Evolutionary conservation across 768 basidiomycete species (phyloP), one percentile per base, ranked within the genome.

Genomic region (Tylopilus subfusipes): DNA sequence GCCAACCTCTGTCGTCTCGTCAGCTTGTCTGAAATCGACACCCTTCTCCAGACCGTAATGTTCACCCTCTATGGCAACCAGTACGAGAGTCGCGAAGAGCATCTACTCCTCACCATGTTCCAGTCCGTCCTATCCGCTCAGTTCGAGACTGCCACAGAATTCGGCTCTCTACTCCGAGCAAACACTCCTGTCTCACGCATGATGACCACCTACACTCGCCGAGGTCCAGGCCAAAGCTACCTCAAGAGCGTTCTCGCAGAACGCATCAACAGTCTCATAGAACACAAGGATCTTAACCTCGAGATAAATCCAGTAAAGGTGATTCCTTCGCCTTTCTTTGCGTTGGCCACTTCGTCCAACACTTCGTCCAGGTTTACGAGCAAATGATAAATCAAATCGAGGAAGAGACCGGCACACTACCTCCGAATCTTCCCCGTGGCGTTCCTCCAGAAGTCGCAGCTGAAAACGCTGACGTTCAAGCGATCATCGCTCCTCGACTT

Each of bases 181-280:
- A 99, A 99, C 73, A 99, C 97, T 47, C 97, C 97, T 44, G 97
- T 99, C 22, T 98, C 94, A 46, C 88, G 97, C 36, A 99, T 99
- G 97, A 99, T 99, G 97, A 99, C 97, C 42, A 98, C 97, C 19
- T 99, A 99, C 74, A 98, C 97, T 50, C 90, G 97, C 56, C 89
- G 97, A 52, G 97, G 97, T 54, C 97, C 97, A 1, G 97, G 97
- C 53, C 97, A 98, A 73, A 94, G 93, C 64, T 99, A 98, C 72
- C 84, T 99, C 60, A 99, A 99, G 79, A 88, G 89, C 58, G 95
- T 98, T 27, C 80, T 99, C 44, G 95, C 97, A 24, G 97, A 99
- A 68, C 86, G 96, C 60, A 98, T 99, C 74, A 98, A 99, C 75
- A 93, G 92, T 64, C 77, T 99, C 60, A 98, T 99, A 64, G 97